A percentile compares a stretch with the other conserved stretches of the same genome.
Conservation (phyloP, 345 rosid genomes). For the Linum trigynum region DNA sequence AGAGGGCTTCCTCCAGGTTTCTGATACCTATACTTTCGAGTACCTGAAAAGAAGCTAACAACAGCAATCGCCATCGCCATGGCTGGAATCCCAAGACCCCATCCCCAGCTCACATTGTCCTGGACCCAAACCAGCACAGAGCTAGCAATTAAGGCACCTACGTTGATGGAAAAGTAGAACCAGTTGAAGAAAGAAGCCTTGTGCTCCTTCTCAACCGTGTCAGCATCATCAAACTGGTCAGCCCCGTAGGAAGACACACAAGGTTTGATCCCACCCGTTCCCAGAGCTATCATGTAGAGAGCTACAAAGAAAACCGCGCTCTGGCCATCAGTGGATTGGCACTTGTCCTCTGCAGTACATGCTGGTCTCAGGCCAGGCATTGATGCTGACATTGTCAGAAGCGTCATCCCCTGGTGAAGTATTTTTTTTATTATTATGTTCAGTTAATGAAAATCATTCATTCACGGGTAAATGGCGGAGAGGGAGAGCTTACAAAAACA, state of each 20-base stretch:
- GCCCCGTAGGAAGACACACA: constrained; percentile 15
- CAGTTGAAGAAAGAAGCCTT: constrained; percentile 13
- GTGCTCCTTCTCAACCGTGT: constrained; percentile 8
- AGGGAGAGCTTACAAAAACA: constrained; percentile 37
- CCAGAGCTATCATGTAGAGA: constrained; percentile 11
- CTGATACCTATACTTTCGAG: constrained; percentile 12
- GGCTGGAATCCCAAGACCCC: constrained; percentile 14
- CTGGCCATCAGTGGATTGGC: constrained; percentile 5
- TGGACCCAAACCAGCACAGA: constrained; percentile 12
- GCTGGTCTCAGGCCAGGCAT: constrained; percentile 1
- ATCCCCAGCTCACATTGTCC: constrained; percentile 11
- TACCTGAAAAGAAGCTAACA: constrained; percentile 12
- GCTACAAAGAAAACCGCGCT: constrained; percentile 7
- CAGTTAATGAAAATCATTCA: not conserved
- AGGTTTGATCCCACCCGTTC: constrained; percentile 12
- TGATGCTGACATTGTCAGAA: constrained; percentile 1
- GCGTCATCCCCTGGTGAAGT: not conserved
- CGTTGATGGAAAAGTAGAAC: constrained; percentile 13
- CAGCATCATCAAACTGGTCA: constrained; percentile 13
- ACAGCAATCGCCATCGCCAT: constrained; percentile 14
- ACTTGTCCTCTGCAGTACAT: constrained; percentile 1
- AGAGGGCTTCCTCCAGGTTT: constrained; percentile 15
- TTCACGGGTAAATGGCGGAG: not conserved
- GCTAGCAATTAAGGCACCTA: constrained; percentile 12
- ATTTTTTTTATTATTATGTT: not conserved